These are phyloP conservation scores for Kluyveromyces wickerhamii DNA, from an alignment of 805 yeast genomes.

Conservation along the genomic window DNA sequence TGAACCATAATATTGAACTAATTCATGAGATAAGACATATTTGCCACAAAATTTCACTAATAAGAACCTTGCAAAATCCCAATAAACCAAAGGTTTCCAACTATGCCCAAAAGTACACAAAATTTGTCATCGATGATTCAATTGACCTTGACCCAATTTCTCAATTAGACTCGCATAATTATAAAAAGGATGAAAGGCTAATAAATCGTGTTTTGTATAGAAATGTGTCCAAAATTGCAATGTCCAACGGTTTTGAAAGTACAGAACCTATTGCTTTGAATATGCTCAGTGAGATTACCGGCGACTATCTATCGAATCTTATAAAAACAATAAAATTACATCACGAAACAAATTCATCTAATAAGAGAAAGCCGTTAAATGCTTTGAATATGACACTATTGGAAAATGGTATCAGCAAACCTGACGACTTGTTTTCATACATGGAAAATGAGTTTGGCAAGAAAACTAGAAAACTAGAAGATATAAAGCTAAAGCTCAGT, in stretches of 20 bases:
- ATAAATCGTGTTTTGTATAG: constrained; percentile 61
- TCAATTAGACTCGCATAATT: constrained; percentile 61
- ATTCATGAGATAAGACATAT: constrained; percentile 85
- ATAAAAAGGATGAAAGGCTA: constrained; percentile 43
- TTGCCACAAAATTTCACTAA: constrained; percentile 80
- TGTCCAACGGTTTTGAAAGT: constrained; percentile 89
- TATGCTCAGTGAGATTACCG: constrained; percentile 75
- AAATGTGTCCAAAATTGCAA: constrained; percentile 67
- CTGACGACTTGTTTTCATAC: constrained; percentile 67
- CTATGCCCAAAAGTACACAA: constrained; percentile 14
- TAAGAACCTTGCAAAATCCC: constrained; percentile 85
- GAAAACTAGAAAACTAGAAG: constrained; percentile 61
- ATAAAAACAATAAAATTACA: constrained; percentile 64
- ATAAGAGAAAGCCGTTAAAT: constrained; percentile 27
- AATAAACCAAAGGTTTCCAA: constrained; percentile 30
- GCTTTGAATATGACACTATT: constrained; percentile 56
- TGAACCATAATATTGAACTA: constrained; percentile 59
- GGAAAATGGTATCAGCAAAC: constrained; percentile 82
- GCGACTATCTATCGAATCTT: constrained; percentile 66
- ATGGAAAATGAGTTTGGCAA: constrained; percentile 63
- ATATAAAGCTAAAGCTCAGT: constrained; percentile 58
- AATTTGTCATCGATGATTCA: constrained; percentile 45
- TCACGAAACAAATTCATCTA: constrained; percentile 48
- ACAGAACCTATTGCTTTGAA: constrained; percentile 72
- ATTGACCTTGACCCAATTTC: constrained; percentile 80